A percentile compares a stretch with the other conserved stretches of the same genome.
Conservation (phyloP, 2,329 filamentous ascomycete genomes). For the Penicillium sp. region DNA sequence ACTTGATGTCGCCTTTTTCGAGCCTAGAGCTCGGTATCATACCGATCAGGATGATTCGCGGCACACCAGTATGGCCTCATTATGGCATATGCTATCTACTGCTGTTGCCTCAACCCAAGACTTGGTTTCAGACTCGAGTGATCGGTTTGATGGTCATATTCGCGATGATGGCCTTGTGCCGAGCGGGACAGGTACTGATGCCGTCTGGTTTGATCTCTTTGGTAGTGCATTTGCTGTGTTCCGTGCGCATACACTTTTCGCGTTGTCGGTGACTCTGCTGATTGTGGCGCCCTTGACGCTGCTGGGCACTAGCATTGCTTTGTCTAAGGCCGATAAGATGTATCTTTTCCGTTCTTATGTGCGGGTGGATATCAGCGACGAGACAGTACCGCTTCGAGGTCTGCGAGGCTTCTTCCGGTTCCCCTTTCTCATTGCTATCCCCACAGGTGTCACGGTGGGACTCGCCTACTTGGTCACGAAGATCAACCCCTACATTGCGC, state of each 20-base stretch:
- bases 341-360: conserved; percentile 77
- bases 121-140: conserved; percentile 68
- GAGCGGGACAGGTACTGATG: conserved; percentile 66
- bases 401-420: conserved; percentile 83
- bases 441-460: conserved; percentile 68
- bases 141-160: conserved; percentile 63
- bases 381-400: conserved; percentile 68
- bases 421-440: conserved; percentile 70
- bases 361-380: conserved; percentile 60
- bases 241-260: conserved; percentile 79
- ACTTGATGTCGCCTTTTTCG: conserved; percentile 88
- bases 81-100: conserved; percentile 96
- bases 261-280: conserved; percentile 79
- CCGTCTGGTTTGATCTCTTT: conserved; percentile 94
- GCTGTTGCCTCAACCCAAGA: conserved; percentile 72
- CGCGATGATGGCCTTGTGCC: conserved; percentile 62
- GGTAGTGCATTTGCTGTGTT: conserved; percentile 78
- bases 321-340: conserved; percentile 75
- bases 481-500: conserved; percentile 86
- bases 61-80: conserved; percentile 65
- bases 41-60: conserved; percentile 83
- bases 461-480: conserved; percentile 75
- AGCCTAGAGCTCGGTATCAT: conserved; percentile 83
- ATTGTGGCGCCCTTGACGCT: conserved; percentile 76
- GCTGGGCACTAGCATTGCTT: conserved; percentile 65